A percentile compares a stretch with the other conserved stretches of the same genome.
Evolutionary conservation across 169 alveolate genomes (phyloP).

Genomic region (Plasmodium adleri): DNA sequence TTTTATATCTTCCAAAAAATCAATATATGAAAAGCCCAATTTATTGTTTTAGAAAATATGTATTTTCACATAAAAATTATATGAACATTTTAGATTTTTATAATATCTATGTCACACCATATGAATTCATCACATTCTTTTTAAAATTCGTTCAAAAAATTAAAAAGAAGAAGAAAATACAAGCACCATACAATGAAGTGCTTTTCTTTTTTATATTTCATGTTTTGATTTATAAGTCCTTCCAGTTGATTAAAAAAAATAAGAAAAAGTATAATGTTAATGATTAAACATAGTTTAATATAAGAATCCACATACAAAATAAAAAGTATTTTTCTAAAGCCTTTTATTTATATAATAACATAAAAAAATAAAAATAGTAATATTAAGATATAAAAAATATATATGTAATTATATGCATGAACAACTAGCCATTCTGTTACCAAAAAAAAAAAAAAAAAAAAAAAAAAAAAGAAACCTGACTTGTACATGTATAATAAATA

Average conservation of each 20-base stretch:
- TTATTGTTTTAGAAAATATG: constrained; percentile 11
- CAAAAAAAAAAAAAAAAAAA: too few species aligned
- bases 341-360: too few species aligned
- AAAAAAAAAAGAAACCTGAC: too few species aligned
- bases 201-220: constrained; percentile 59
- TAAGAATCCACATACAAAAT: too few species aligned
- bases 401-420: too few species aligned
- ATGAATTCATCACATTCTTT: constrained; percentile 44
- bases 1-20: not conserved
- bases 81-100: constrained; percentile 48
- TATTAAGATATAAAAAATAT: too few species aligned
- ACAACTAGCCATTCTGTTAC: too few species aligned
- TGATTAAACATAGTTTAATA: too few species aligned
- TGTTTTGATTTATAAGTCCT: constrained; percentile 28
- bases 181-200: constrained; percentile 30
- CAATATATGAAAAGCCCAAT: constrained; percentile 20
- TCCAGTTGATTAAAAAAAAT: constrained; percentile 24
- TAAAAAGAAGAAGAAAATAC: constrained; percentile 29
- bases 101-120: constrained; percentile 46
- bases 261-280: not conserved
- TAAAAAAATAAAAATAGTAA: too few species aligned
- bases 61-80: constrained; percentile 39
- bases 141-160: constrained; percentile 45
- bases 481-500: too few species aligned
- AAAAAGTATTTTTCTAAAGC: too few species aligned